Percentiles rank a stretch among this genome's conserved stretches.
These are phyloP conservation scores for Haplosporangium gracile DNA, from an alignment of 192 early-diverging fungal genomes.

Conservation along the genomic window DNA sequence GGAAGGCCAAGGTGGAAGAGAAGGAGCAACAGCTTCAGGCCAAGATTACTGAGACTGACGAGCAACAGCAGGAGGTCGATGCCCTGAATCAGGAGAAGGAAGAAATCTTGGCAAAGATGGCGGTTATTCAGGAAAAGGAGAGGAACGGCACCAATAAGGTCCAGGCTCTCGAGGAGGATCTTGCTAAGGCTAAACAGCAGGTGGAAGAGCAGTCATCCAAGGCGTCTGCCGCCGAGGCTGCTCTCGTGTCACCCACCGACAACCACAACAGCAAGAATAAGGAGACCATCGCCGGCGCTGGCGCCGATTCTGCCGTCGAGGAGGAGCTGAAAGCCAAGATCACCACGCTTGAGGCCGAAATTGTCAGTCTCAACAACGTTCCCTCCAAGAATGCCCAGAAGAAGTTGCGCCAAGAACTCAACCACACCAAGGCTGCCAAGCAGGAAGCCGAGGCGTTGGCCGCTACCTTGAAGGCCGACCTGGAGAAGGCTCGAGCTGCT, in stretches of 20 bases:
- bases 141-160: constrained; percentile 14
- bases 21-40: constrained; percentile 16
- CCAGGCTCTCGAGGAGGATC: constrained; percentile 24
- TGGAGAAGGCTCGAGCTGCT: constrained; percentile 34
- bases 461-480: constrained; percentile 24
- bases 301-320: neutral
- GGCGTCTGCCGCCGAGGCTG: neutral
- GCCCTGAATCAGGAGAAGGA: constrained; percentile 22
- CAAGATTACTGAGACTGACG: constrained; percentile 17
- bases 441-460: constrained; percentile 46
- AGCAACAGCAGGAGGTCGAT: constrained; percentile 22
- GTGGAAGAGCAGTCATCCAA: constrained; percentile 9
- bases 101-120: constrained; percentile 36
- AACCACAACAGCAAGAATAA: neutral
- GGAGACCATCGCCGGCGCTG: neutral
- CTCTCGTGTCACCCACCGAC: neutral
- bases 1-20: constrained; percentile 15
- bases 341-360: constrained; percentile 34
- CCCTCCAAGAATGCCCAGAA: constrained; percentile 53
- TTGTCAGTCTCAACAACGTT: constrained; percentile 20
- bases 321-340: constrained; percentile 34
- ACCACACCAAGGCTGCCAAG: constrained; percentile 50
- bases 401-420: constrained; percentile 50
- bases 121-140: constrained; percentile 41
- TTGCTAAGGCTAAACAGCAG: constrained; percentile 22